Base-by-base conservation (phyloP, 2,329 filamentous ascomycete genomes). In the Cyphellophora attinorum region DNA sequence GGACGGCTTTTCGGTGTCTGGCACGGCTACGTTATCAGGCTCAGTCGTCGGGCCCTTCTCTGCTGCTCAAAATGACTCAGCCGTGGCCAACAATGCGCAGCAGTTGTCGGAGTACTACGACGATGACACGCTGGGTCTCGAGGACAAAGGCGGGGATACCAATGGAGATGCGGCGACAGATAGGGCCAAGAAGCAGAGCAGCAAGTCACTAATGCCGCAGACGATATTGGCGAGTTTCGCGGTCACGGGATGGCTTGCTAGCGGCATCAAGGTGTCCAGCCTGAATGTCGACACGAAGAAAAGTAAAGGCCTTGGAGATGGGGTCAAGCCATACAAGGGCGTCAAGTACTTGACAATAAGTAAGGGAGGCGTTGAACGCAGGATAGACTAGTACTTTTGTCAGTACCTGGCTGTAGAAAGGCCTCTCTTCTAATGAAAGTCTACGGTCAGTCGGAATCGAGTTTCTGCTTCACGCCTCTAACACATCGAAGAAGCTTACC, bases 311-410 rank as follows among this genome's bases (percentile, higher is more conserved):
- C 52, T 98, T 29, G 85, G 85, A 0, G 85, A 93, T 46, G 77
- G 82, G 2, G 77, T 96, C 25, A 93, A 86, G 61, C 91, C 91
- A 15, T 96, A 94, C 61, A 98, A 96, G 62, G 91, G 91, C 2
- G 91, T 98, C 46, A 98, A 98, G 62, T 98, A 98, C 59, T 57
- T 98, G 49, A 95, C 88, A 47, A 72, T 78, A 10, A 76, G 72
- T 53, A 60, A 62, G 38, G 64, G 64, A 44, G 76, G 76, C 1
- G 54, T 69, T n/a, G 65, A 69, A 43, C 51, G 56, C 27, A 54
- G 62, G 37, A 33, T 43, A 25, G 19, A 34, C 8, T 31, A 19
- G 12, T 16, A 30, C n/a, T n/a, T n/a, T n/a, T n/a, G n/a, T n/a
- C n/a, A n/a, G n/a, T n/a, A n/a, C n/a, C n/a, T n/a, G n/a, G n/a